Evolutionary conservation across 108 stramenopile species (phyloP), one percentile per base, ranked within the genome.

Genomic region (Parietichytrium sp.): DNA sequence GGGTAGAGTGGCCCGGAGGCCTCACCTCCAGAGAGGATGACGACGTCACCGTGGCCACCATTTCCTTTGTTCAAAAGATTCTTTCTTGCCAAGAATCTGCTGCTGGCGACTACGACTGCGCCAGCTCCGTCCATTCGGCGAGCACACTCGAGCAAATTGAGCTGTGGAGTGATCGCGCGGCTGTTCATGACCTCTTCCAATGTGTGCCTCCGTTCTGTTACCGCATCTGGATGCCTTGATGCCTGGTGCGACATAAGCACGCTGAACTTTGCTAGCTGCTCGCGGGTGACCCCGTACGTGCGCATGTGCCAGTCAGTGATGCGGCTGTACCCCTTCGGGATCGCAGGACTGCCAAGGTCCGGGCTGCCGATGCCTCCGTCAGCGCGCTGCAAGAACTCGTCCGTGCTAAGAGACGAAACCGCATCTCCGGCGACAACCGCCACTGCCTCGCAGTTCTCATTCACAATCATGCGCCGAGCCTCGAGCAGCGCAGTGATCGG

Each of bases 401-500:
- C 38, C 23, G 84, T 85, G 0, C 48, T 33, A 80, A 88, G 84
- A 47, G 82, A 79, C 15, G 83, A 82, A 6, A 88, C 87, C 36
- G 79, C 29, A 80, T 88, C 87, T 7, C 84, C 84, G 13, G 87
- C 87, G 26, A 83, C 84, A 42, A 88, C 77, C 10, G 85, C 87
- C n/a, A 88, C 87, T 18, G 54, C 51, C 48, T 88, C 80, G 79
- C 82, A 50, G 12, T 61, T 83, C 52, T 80, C 87, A 12, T 51
- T 26, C 54, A 79, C 45, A 20, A 88, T 88, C 87, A 88, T 88
- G 13, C 80, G 54, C 49, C 61, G 47, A 15, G 54, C 87, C 33
- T 88, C 83, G 6, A 88, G 79, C n/a, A 88, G 30, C 31, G 84
- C 87, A 29, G 85, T 82, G 42, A 88, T 79, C 15, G 87, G 87